These are phyloP conservation scores for Schizochytrium sp. DNA, from an alignment of 108 stramenopile species.

Conservation along the genomic window DNA sequence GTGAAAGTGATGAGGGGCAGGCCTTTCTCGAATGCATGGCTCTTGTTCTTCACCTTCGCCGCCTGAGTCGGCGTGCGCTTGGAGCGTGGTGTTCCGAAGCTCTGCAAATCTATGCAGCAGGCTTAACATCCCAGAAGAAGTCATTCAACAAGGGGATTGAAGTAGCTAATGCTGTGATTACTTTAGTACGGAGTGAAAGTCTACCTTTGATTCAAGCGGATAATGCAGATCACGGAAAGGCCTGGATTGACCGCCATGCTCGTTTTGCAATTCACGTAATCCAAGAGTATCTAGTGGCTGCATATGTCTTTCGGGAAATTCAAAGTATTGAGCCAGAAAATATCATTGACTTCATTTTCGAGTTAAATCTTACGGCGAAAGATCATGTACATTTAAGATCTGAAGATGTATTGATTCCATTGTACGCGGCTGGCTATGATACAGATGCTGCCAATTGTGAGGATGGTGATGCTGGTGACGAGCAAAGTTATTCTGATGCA, in stretches of 20 bases:
- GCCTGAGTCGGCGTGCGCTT: neutral
- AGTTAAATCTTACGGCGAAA: slow-evolving; percentile 22
- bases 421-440: neutral
- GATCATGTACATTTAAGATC: neutral
- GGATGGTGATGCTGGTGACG: neutral
- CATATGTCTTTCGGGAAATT: neutral
- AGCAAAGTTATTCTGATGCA: neutral
- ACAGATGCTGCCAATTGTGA: neutral
- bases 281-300: slow-evolving; percentile 51
- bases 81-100: slow-evolving; percentile 21
- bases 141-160: neutral
- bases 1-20: slow-evolving; percentile 4
- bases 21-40: slow-evolving; percentile 53
- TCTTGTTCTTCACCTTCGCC: neutral
- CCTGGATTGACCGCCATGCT: slow-evolving; percentile 23
- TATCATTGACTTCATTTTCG: neutral
- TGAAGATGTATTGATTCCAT: neutral
- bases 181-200: neutral
- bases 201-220: slow-evolving; percentile 34
- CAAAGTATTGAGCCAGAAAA: neutral
- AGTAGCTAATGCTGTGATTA: neutral
- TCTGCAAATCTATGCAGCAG: neutral
- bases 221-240: neutral
- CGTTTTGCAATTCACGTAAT: slow-evolving; percentile 43
- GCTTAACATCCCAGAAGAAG: neutral